Conservation (phyloP, 768 basidiomycete genomes). For the Suillus plorans region DNA sequence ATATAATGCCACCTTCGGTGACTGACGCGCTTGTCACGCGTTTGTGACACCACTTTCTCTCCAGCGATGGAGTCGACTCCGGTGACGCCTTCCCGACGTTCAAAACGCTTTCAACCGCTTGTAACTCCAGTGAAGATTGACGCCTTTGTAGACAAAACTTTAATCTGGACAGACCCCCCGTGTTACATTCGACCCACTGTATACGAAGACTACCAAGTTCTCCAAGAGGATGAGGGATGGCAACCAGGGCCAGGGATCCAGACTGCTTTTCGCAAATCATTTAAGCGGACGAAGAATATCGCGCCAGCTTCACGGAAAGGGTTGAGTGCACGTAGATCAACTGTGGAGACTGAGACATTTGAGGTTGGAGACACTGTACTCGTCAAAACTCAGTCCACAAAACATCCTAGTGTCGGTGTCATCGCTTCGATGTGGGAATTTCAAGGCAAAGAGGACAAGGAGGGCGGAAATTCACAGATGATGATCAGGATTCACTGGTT, state of each 20-base stretch:
- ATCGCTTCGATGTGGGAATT: constrained; percentile 70
- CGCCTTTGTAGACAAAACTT: constrained; percentile 27
- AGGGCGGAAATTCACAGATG: constrained; percentile 42
- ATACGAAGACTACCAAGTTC: constrained; percentile 25
- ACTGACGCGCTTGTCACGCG: constrained; percentile 3
- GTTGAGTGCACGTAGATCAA: constrained; percentile 5
- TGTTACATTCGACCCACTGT: constrained; percentile 20
- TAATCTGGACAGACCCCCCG: constrained; percentile 26
- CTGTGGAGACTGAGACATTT: constrained; percentile 35
- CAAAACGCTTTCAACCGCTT: constrained; percentile 36
- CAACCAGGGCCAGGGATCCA: constrained; percentile 15
- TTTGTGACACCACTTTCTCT: not conserved
- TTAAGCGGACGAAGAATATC: constrained; percentile 19
- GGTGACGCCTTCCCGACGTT: constrained; percentile 35
- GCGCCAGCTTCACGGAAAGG: constrained; percentile 18
- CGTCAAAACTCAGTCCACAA: constrained; percentile 45
- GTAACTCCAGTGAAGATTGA: constrained; percentile 27
- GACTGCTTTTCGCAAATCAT: constrained; percentile 31
- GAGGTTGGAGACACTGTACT: constrained; percentile 67
- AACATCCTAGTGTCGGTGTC: constrained; percentile 63
- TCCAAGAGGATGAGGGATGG: constrained; percentile 29
- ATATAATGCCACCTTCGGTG: not conserved
- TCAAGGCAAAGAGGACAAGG: constrained; percentile 26
- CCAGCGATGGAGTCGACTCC: constrained; percentile 9
- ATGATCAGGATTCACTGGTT: constrained; percentile 76